phyloP scores from a whole-genome alignment of 2,329 filamentous ascomycete species.

The Pseudocercospora fijiensis region DNA sequence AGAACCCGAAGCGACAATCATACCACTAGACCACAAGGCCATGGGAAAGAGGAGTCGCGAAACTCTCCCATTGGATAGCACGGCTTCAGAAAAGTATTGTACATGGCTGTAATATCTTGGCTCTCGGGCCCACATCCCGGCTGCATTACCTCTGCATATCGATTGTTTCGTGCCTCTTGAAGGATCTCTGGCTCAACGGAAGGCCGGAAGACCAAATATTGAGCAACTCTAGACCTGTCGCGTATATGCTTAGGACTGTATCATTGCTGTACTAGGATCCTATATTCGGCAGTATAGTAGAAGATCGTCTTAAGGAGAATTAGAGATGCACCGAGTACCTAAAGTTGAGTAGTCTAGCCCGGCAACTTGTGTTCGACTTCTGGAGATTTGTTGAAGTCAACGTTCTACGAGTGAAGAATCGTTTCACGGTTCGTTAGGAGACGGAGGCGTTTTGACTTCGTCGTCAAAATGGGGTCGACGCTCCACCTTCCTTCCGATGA shows the following conservation, averaged over 20 bases:
- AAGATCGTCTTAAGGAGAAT: too few relatives aligned
- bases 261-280: neutral
- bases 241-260: neutral
- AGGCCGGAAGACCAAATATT: neutral
- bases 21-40: constrained; percentile 5
- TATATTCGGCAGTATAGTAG: neutral
- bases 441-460: neutral
- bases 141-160: neutral
- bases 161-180: neutral
- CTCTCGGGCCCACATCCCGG: neutral
- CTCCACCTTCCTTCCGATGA: neutral
- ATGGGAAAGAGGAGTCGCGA: neutral
- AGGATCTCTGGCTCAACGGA: neutral
- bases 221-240: too few relatives aligned
- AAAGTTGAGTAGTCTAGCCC: too few relatives aligned
- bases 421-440: too few relatives aligned
- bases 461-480: too few relatives aligned
- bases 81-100: neutral
- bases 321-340: too few relatives aligned
- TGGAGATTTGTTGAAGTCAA: too few relatives aligned
- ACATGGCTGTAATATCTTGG: neutral
- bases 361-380: too few relatives aligned
- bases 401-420: too few relatives aligned
- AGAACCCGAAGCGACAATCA: constrained; percentile 30
- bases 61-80: neutral